Conservation (phyloP, 202 grass and related monocot genomes). For the Musa balbisiana region DNA sequence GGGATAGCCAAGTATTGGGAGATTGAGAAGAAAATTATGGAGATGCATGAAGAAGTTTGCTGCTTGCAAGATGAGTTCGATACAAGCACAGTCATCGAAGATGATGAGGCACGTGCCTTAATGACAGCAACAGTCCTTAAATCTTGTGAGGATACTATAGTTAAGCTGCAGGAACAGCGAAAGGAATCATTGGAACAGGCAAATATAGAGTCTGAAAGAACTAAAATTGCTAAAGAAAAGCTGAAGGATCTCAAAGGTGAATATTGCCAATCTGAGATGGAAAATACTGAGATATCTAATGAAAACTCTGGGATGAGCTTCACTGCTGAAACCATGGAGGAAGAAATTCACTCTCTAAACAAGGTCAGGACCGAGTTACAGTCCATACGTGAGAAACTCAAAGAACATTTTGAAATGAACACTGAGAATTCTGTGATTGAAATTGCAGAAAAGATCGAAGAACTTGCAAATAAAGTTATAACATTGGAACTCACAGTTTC, state of each 20-base stretch:
- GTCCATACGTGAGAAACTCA: background rate
- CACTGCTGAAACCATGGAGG: background rate
- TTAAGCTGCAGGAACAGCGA: constrained; percentile 1
- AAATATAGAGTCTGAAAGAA: constrained; percentile 7
- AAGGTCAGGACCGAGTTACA: background rate
- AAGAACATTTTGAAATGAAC: constrained; percentile 1
- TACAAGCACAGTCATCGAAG: background rate
- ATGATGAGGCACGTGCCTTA: background rate
- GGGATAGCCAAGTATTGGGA: constrained; percentile 19
- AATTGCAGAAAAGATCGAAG: constrained; percentile 10
- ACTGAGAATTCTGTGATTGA: background rate
- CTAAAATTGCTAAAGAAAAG: background rate
- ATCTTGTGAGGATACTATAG: constrained; percentile 1
- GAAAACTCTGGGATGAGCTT: background rate
- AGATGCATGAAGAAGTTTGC: constrained; percentile 7
- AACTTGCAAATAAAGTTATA: constrained; percentile 14
- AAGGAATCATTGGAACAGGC: background rate
- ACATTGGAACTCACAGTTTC: constrained; percentile 3
- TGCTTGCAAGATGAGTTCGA: background rate
- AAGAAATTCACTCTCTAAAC: background rate
- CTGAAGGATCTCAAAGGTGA: background rate
- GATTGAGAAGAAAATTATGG: constrained; percentile 15
- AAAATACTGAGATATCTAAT: background rate
- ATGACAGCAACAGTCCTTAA: constrained; percentile 12
- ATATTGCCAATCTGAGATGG: background rate